These are phyloP conservation scores for Aurinia saxatilis DNA, from an alignment of 345 rosid species.

Conservation along the genomic window DNA sequence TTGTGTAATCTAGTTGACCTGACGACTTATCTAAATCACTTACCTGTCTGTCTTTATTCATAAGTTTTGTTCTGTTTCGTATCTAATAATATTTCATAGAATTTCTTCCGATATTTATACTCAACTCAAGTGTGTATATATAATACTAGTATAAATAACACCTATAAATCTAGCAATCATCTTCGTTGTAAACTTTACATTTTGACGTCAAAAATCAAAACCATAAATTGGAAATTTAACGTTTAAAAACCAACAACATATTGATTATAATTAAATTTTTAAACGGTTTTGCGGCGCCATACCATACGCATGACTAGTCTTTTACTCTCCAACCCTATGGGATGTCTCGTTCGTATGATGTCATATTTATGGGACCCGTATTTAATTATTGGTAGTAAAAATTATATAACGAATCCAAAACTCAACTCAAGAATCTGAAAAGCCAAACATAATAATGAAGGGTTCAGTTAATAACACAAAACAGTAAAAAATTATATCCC, in stretches of 20 bases:
- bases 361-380: neutral
- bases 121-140: too few species aligned
- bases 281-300: slow-evolving; percentile 25
- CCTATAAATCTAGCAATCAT: too few species aligned
- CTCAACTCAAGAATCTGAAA: too few species aligned
- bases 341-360: slow-evolving; percentile 1
- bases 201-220: too few species aligned
- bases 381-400: neutral
- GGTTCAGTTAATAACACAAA: too few species aligned
- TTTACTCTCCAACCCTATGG: slow-evolving; percentile 15
- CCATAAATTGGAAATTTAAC: too few species aligned
- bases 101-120: neutral
- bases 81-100: neutral
- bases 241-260: neutral
- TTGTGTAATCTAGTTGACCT: slow-evolving; percentile 19
- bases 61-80: neutral
- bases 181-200: too few species aligned
- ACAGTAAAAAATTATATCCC: too few species aligned
- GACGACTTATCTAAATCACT: slow-evolving; percentile 14
- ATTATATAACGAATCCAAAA: too few species aligned
- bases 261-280: neutral
- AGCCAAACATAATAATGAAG: too few species aligned
- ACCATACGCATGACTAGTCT: slow-evolving; percentile 17
- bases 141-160: too few species aligned
- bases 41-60: neutral